Percentiles rank a stretch among this genome's conserved stretches.
phyloP scores from a whole-genome alignment of 805 yeast species.

The Candida coquimbonensis region DNA sequence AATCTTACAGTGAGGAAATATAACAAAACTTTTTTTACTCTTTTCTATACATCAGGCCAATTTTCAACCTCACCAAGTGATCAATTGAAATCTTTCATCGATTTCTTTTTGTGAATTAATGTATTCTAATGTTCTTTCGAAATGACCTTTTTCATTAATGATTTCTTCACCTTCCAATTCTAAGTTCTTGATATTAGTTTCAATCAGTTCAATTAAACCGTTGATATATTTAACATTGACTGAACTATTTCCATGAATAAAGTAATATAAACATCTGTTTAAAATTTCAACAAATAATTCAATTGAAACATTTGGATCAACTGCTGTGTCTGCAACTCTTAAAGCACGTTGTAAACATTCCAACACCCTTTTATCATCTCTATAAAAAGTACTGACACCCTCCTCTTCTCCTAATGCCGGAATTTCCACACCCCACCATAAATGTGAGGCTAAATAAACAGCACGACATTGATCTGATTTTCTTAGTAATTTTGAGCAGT shows the following conservation, averaged over 20 bases:
- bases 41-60: no score
- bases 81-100: conserved; percentile 62
- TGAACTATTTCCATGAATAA: conserved; percentile 67
- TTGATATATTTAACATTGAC: conserved; percentile 73
- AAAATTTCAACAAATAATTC: conserved; percentile 87
- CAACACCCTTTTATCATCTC: conserved; percentile 66
- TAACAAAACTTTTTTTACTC: no score
- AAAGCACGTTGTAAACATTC: conserved; percentile 87
- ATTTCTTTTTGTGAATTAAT: conserved; percentile 59
- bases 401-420: conserved; percentile 39
- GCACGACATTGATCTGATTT: conserved; percentile 95
- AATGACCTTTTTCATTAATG: conserved; percentile 37
- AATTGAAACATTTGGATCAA: conserved; percentile 68
- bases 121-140: conserved; percentile 66
- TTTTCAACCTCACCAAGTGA: conserved; percentile 23
- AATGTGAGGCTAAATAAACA: conserved; percentile 78
- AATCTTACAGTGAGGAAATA: no score
- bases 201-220: conserved; percentile 78
- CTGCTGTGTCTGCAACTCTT: conserved; percentile 88
- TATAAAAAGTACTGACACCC: conserved; percentile 33
- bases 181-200: conserved; percentile 42
- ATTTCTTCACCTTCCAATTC: conserved; percentile 13
- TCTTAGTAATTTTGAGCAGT: conserved; percentile 81
- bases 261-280: conserved; percentile 78
- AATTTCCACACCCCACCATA: conserved; percentile 87